These are phyloP conservation scores for Emiliania huxleyi DNA, from an alignment of 78 protist genomes.

Conservation along the genomic window DNA sequence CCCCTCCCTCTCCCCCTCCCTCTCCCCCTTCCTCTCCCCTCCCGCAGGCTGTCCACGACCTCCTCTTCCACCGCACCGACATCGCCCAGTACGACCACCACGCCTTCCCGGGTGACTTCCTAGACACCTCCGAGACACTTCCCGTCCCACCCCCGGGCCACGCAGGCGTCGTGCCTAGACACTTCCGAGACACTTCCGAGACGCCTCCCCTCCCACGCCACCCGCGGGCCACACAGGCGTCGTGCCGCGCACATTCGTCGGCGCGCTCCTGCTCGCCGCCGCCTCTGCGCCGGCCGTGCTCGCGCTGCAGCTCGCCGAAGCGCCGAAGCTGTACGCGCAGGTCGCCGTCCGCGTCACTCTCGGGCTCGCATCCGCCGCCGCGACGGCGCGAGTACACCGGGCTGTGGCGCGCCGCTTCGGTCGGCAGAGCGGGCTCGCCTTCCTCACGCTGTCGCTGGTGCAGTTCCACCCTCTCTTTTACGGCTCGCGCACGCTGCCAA, in stretches of 20 bases:
- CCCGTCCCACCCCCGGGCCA: too few species aligned
- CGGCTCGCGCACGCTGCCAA: constrained; percentile 82
- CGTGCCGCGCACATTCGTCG: constrained; percentile 89
- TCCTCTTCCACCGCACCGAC: constrained; percentile 46
- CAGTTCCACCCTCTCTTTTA: constrained; percentile 86
- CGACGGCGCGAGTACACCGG: neutral
- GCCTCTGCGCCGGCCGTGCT: neutral
- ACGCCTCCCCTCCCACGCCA: too few species aligned
- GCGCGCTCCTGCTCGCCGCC: constrained; percentile 30
- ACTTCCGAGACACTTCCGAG: too few species aligned
- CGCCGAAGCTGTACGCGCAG: neutral
- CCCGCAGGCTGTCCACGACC: too few species aligned
- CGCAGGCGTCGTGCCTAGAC: too few species aligned
- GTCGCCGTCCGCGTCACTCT: neutral
- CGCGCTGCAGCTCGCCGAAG: neutral
- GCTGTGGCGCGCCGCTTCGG: neutral
- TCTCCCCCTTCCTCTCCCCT: too few species aligned
- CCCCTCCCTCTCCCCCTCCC: too few species aligned
- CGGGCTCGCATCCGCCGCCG: neutral
- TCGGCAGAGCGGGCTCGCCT: neutral
- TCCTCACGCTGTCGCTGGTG: constrained; percentile 26
- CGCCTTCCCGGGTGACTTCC: constrained; percentile 77
- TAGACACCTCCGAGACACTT: too few species aligned
- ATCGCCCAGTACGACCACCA: constrained; percentile 73
- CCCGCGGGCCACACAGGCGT: too few species aligned